A percentile compares a stretch with the other conserved stretches of the same genome.
Conservation (phyloP, 371 early-diverging fungal species). For the Vairimorpha apis region DNA sequence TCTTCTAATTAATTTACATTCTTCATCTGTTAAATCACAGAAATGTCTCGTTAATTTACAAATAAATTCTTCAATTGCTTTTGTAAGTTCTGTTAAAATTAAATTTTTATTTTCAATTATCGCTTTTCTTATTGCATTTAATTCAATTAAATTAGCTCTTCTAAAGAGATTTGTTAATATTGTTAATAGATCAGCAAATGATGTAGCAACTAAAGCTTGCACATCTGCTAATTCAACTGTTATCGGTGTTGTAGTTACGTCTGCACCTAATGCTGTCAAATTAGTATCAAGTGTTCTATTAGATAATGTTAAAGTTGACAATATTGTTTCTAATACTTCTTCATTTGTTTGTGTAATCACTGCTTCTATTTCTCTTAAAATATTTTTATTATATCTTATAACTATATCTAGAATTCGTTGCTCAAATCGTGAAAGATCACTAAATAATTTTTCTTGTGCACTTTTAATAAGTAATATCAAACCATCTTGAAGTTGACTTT, state of each 20-base stretch:
- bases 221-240: neutral
- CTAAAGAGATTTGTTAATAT: neutral
- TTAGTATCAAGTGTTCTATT: neutral
- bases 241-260: neutral
- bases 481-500: neutral
- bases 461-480: neutral
- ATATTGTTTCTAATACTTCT: neutral
- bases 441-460: neutral
- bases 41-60: neutral
- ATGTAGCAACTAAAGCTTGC: neutral
- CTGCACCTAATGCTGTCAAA: neutral
- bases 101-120: neutral
- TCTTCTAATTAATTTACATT: neutral
- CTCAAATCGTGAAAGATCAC: neutral
- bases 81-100: neutral
- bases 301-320: neutral
- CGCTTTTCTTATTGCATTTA: neutral
- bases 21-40: neutral
- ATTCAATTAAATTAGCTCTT: neutral
- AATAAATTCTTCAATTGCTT: neutral
- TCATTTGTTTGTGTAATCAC: constrained; percentile 1
- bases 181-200: neutral
- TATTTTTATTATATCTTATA: neutral
- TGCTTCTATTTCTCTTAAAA: constrained; percentile 4
- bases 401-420: neutral